Evolutionary conservation across 495 filamentous ascomycete species (phyloP).

Genomic region (Hypoxylon subgilvum): DNA sequence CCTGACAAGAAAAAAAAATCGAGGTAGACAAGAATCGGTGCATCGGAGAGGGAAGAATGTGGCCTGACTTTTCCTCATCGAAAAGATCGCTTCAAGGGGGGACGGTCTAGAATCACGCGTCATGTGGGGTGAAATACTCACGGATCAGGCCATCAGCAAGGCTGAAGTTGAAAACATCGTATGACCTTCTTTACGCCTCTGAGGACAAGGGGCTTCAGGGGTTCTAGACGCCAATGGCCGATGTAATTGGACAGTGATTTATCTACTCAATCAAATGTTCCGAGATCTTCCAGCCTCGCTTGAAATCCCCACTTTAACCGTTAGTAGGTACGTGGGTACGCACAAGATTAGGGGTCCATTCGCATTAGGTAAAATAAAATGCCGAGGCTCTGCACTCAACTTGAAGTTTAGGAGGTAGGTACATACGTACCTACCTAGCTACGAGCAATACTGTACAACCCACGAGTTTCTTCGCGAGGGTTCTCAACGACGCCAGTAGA

Average conservation of each 20-base stretch:
- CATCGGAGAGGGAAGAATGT: constrained; percentile 26
- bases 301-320: constrained; percentile 15
- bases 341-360: too few species aligned
- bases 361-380: too few species aligned
- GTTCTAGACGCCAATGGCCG: constrained; percentile 17
- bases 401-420: too few species aligned
- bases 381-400: too few species aligned
- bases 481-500: background rate
- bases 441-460: too few species aligned
- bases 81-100: constrained; percentile 32
- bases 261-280: constrained; percentile 5
- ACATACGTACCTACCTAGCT: background rate
- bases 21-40: constrained; percentile 23
- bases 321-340: too few species aligned
- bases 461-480: too few species aligned
- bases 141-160: constrained; percentile 44
- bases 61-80: constrained; percentile 33
- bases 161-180: constrained; percentile 41
- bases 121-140: constrained; percentile 34
- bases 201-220: constrained; percentile 16
- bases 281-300: constrained; percentile 23
- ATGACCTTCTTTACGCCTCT: constrained; percentile 37
- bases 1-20: constrained; percentile 14
- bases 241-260: constrained; percentile 13
- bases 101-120: constrained; percentile 35